Percentiles rank a stretch among this genome's conserved stretches.
phyloP scores from a whole-genome alignment of 495 filamentous ascomycete species.

The Platismatia glauca region DNA sequence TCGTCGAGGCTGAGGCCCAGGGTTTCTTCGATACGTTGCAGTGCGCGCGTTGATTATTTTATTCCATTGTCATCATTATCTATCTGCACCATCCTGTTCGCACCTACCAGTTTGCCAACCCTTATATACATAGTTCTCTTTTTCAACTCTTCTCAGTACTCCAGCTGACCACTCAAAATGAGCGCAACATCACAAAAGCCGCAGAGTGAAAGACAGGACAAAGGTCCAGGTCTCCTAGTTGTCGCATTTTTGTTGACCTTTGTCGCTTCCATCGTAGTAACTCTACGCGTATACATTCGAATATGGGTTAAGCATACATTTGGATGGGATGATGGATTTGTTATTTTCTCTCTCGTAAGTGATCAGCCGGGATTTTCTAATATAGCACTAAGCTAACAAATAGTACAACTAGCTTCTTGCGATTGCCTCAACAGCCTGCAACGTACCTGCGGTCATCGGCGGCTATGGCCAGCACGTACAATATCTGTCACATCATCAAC shows the following conservation, averaged over 20 bases:
- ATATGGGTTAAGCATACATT: conserved; percentile 2
- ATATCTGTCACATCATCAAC: conserved; percentile 1
- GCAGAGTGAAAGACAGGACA: background rate
- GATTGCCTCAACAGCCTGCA: background rate
- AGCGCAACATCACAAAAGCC: background rate
- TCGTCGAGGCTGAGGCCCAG: too few species aligned
- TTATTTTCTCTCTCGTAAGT: background rate
- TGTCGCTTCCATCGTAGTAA: background rate
- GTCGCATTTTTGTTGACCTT: background rate
- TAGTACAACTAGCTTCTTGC: conserved; percentile 1
- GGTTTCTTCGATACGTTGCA: too few species aligned
- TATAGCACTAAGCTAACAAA: too few species aligned
- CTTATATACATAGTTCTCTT: background rate
- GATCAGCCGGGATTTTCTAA: too few species aligned
- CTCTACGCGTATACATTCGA: background rate
- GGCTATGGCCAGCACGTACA: conserved; percentile 17
- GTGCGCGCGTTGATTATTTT: too few species aligned
- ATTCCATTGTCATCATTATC: too few species aligned
- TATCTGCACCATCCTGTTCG: too few species aligned
- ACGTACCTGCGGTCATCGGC: background rate
- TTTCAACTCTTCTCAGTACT: background rate
- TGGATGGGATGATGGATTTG: conserved; percentile 2
- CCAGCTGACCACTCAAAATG: background rate
- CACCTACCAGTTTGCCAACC: too few species aligned
- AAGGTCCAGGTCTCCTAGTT: background rate